Base-by-base conservation (phyloP, 1,139 yeast genomes). In the Magnusiomyces ingens region DNA sequence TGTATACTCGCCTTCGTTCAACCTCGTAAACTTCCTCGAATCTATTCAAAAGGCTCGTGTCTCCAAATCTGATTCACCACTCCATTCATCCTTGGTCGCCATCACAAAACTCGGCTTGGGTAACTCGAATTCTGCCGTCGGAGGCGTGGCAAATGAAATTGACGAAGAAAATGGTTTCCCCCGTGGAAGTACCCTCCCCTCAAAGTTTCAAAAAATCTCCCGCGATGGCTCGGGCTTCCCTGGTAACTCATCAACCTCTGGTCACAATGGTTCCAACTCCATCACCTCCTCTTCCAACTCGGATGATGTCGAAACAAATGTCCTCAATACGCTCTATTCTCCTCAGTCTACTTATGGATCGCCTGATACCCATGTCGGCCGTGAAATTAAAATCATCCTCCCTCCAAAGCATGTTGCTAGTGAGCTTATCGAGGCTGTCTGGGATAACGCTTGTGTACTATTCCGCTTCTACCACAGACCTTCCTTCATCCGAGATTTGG, bases 391-490 rank as follows among this genome's bases (percentile, higher is more conserved):
- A 59, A 78, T 88, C 50, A 81, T 85, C 8, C 70, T 90, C 48
- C 97, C 97, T 0, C 79, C 91, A 1, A 81, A 85, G 61, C 84
- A 82, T 44, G 78, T 79, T 22, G 93, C 96, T 0, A 69, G 85
- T 46, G 80, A 81, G 61, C 74, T 89, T 59, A 82, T 89, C 36
- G 81, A 80, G 61, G 80, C 84, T 49, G 87, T 93, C 1, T 89
- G 96, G 95, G 80, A 82, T 59, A 84, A 85, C 62, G 93, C 95
- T 0, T 88, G 95, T 67, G 90, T 87, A 12, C 71, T 89, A 53
- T 86, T 88, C 65, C 74, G 96, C 53, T 89, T 90, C 65, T 86
- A 86, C 66, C 96, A 90, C 64, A 75, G 95, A 26, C 95, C 96
- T 0, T 82, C 93, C 2, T 79, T 89, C 56, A 68, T 81, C 67